Evolutionary conservation across 306 rosid genomes (phyloP).

Genomic region (Pyrus betulifolia): DNA sequence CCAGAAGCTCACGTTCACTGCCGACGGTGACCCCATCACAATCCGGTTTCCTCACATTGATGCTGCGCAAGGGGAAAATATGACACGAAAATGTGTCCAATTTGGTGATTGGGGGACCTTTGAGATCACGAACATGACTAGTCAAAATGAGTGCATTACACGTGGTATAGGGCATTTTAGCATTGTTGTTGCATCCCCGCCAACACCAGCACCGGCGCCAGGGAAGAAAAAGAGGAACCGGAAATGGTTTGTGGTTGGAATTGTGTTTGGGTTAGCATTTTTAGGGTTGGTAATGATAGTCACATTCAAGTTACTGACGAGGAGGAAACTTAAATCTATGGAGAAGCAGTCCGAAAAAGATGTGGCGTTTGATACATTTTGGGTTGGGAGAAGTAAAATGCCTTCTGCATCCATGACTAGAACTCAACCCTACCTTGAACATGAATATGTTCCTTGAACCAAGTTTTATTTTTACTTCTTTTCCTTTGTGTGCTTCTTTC

Average conservation of each 20-base stretch:
- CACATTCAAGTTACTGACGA: conserved; percentile 25
- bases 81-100: conserved; percentile 48
- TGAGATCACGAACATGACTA: conserved; percentile 42
- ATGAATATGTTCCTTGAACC: conserved; percentile 25
- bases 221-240: not conserved
- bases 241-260: conserved; percentile 40
- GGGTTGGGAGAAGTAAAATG: conserved; percentile 78
- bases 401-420: conserved; percentile 70
- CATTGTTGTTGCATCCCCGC: conserved; percentile 40
- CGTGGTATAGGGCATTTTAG: conserved; percentile 48
- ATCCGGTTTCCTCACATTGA: conserved; percentile 29
- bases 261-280: conserved; percentile 30
- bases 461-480: not conserved
- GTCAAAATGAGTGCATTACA: conserved; percentile 32
- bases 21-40: conserved; percentile 34
- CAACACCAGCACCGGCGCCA: not conserved
- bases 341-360: conserved; percentile 58
- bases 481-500: not conserved
- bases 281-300: conserved; percentile 25
- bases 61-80: conserved; percentile 6
- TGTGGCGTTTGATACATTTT: conserved; percentile 50
- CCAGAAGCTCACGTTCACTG: conserved; percentile 27
- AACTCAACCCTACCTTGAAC: conserved; percentile 72
- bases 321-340: conserved; percentile 36
- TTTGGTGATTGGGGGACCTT: conserved; percentile 39